Evolutionary conservation across 2,329 filamentous ascomycete species (phyloP).

Genomic region (Polychaeton citri): DNA sequence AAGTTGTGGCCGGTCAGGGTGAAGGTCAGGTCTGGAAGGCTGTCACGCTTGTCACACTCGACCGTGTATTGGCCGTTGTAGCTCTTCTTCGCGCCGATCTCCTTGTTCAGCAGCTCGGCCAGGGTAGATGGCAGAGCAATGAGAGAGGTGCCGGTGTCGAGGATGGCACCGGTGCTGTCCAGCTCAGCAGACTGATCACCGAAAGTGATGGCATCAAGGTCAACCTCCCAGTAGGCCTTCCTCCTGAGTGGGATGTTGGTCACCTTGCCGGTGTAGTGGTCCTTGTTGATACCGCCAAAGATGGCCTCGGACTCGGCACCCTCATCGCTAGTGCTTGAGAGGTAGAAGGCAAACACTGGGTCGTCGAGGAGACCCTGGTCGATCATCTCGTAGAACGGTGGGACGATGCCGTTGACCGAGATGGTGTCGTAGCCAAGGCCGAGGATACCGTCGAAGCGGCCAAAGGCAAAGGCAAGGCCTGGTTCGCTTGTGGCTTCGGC

Average conservation of each 20-base stretch:
- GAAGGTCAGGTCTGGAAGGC: conserved; percentile 83
- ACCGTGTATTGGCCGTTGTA: conserved; percentile 95
- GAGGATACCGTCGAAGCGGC: conserved; percentile 91
- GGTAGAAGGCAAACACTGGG: conserved; percentile 92
- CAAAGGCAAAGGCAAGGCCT: conserved; percentile 93
- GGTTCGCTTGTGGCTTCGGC: conserved; percentile 94
- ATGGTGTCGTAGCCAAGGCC: conserved; percentile 91
- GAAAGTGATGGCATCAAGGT: conserved; percentile 82
- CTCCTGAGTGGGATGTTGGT: conserved; percentile 88
- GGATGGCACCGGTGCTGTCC: conserved; percentile 87
- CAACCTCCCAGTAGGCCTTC: conserved; percentile 99
- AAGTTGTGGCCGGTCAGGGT: conserved; percentile 86
- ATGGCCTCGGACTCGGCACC: conserved; percentile 70
- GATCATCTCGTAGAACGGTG: conserved; percentile 93
- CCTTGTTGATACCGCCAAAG: conserved; percentile 78
- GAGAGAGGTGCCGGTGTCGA: conserved; percentile 95
- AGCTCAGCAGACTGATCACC: conserved; percentile 77
- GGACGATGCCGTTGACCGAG: conserved; percentile 89
- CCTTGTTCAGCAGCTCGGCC: conserved; percentile 89
- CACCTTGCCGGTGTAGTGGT: conserved; percentile 73
- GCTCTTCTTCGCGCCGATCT: conserved; percentile 96
- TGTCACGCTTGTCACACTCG: conserved; percentile 72
- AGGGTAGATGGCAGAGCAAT: conserved; percentile 85
- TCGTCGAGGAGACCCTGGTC: conserved; percentile 82
- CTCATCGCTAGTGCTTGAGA: conserved; percentile 59